These are phyloP conservation scores for Gomphus bonarii DNA, from an alignment of 1,284 basidiomycete genomes.

Conservation along the genomic window DNA sequence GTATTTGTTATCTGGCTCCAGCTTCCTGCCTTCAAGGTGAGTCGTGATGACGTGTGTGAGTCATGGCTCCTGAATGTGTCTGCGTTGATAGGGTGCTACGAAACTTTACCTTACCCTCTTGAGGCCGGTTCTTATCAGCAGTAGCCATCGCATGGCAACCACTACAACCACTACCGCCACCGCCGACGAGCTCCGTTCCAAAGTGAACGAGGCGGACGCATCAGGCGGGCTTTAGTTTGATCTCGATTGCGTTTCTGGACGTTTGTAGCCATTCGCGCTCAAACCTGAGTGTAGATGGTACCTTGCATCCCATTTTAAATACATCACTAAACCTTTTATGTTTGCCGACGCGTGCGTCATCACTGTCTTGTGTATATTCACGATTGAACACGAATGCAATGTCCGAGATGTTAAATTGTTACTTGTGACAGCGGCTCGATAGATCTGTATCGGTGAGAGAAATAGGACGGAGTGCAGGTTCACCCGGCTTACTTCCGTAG, in stretches of 20 bases:
- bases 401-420: not conserved
- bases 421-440: too few species aligned
- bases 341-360: not conserved
- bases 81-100: constrained; percentile 60
- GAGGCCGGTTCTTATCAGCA: constrained; percentile 57
- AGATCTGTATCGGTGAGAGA: not conserved
- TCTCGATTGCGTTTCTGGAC: not conserved
- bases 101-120: constrained; percentile 53
- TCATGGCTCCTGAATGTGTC: constrained; percentile 12
- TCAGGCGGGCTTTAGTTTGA: constrained; percentile 8
- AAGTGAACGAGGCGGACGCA: constrained; percentile 21
- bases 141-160: constrained; percentile 19
- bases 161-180: constrained; percentile 19
- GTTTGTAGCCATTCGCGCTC: not conserved
- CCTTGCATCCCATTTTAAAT: not conserved
- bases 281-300: not conserved
- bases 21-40: constrained; percentile 68
- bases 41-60: constrained; percentile 24
- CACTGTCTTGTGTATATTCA: not conserved
- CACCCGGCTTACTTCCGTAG: not conserved
- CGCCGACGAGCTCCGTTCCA: constrained; percentile 33
- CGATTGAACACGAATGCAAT: constrained; percentile 3
- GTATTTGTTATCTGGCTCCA: constrained; percentile 82
- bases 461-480: not conserved
- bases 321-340: not conserved